phyloP scores from a whole-genome alignment of 495 filamentous ascomycete genomes.

The Aspergillus asperescens region DNA sequence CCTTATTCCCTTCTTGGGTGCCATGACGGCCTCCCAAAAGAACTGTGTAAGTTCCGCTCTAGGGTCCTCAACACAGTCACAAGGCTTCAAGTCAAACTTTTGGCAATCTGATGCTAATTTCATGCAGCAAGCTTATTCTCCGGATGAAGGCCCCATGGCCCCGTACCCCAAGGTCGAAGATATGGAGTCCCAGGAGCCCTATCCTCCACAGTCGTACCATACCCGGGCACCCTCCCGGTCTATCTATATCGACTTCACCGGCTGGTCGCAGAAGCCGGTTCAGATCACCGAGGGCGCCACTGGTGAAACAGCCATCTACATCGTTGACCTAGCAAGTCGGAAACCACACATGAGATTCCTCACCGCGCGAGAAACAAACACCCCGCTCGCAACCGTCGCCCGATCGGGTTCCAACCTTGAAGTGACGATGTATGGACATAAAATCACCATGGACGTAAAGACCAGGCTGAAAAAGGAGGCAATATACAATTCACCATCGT shows the following conservation, averaged over 20 bases:
- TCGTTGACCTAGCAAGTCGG: background rate
- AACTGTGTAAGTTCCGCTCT: background rate
- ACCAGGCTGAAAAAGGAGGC: slow-evolving; percentile 7
- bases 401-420: background rate
- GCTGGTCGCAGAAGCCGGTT: background rate
- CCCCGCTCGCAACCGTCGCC: background rate
- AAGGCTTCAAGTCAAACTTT: no score
- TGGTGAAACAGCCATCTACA: background rate
- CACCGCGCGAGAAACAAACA: background rate
- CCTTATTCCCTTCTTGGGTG: slow-evolving; percentile 2
- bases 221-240: slow-evolving; percentile 1
- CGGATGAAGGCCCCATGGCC: background rate
- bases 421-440: background rate
- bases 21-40: slow-evolving; percentile 1
- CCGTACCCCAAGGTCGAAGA: background rate
- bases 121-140: background rate
- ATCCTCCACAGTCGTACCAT: slow-evolving; percentile 7
- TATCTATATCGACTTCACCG: slow-evolving; percentile 7
- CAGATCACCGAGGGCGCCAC: background rate
- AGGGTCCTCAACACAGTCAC: no score
- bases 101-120: no score
- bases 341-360: slow-evolving; percentile 5
- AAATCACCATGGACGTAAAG: background rate
- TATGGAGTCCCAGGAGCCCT: background rate
- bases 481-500: slow-evolving; percentile 1